phyloP scores from a whole-genome alignment of 2,329 filamentous ascomycete species.

The Ciborinia camelliae region DNA sequence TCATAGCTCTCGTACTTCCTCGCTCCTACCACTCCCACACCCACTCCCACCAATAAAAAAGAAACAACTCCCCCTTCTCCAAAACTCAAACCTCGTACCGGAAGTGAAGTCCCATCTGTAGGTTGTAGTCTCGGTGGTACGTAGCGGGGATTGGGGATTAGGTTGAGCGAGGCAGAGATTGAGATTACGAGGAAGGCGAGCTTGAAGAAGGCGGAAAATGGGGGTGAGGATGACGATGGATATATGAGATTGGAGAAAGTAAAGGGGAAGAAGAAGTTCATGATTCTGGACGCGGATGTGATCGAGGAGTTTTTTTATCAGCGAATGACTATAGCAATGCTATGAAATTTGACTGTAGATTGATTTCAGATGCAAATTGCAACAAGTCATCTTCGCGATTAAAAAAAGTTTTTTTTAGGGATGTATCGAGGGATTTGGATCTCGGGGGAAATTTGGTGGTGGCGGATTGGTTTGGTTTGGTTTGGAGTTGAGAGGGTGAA shows the following conservation, averaged over 20 bases:
- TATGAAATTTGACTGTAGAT: constrained; percentile 52
- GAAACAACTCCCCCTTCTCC: constrained; percentile 55
- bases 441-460: constrained; percentile 52
- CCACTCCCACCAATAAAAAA: constrained; percentile 48
- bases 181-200: constrained; percentile 55
- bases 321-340: constrained; percentile 33
- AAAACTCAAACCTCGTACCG: constrained; percentile 43
- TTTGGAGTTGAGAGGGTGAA: too few species aligned
- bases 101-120: constrained; percentile 52
- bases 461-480: constrained; percentile 64
- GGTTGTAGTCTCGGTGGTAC: constrained; percentile 61
- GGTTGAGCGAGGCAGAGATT: constrained; percentile 57
- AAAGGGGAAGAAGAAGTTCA: constrained; percentile 50
- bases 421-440: constrained; percentile 48
- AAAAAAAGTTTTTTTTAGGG: constrained; percentile 57
- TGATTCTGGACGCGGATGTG: constrained; percentile 59
- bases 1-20: constrained; percentile 61
- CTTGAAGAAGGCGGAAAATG: constrained; percentile 30
- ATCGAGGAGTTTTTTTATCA: constrained; percentile 57
- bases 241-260: neutral
- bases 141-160: constrained; percentile 57
- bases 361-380: constrained; percentile 61
- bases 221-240: constrained; percentile 39
- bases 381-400: constrained; percentile 57
- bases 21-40: too few species aligned